phyloP scores from a whole-genome alignment of 805 yeast genomes.

The Wickerhamiella azymoides region DNA sequence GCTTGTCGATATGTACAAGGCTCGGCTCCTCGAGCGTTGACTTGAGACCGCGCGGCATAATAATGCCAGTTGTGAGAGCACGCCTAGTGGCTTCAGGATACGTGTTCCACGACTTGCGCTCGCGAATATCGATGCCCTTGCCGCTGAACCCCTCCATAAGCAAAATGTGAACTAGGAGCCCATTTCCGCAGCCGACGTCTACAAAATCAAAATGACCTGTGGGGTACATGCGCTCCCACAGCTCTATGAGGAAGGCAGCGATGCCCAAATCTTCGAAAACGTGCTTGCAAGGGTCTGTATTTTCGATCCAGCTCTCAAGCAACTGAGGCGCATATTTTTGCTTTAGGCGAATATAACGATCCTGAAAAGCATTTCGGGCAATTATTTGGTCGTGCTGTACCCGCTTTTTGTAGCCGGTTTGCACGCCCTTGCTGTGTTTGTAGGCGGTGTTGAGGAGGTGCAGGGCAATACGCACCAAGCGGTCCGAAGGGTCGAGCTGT shows the following conservation, averaged over 20 bases:
- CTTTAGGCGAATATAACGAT: conserved; percentile 64
- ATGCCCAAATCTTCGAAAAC: conserved; percentile 93
- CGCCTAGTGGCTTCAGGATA: conserved; percentile 54
- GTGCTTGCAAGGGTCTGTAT: conserved; percentile 88
- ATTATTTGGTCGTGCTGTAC: conserved; percentile 83
- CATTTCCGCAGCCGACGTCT: conserved; percentile 94
- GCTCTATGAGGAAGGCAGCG: conserved; percentile 82
- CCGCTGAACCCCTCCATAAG: conserved; percentile 71
- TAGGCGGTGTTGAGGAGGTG: conserved; percentile 64
- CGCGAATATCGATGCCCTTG: conserved; percentile 77
- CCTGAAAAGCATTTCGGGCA: conserved; percentile 68
- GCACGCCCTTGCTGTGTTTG: conserved; percentile 74
- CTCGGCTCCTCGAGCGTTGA: neutral
- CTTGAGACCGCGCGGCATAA: conserved; percentile 42
- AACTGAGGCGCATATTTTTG: conserved; percentile 63
- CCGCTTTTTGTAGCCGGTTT: conserved; percentile 73
- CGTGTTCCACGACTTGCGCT: conserved; percentile 72
- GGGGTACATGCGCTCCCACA: conserved; percentile 50
- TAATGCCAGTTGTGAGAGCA: conserved; percentile 55
- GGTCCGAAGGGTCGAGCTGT: conserved; percentile 25
- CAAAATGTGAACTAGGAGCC: conserved; percentile 63
- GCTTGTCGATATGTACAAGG: neutral
- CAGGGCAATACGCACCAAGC: conserved; percentile 71
- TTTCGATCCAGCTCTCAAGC: conserved; percentile 80
- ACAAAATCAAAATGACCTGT: conserved; percentile 46